Conservation (phyloP, 805 yeast genomes). For the Wickerhamomyces xylosicus region DNA sequence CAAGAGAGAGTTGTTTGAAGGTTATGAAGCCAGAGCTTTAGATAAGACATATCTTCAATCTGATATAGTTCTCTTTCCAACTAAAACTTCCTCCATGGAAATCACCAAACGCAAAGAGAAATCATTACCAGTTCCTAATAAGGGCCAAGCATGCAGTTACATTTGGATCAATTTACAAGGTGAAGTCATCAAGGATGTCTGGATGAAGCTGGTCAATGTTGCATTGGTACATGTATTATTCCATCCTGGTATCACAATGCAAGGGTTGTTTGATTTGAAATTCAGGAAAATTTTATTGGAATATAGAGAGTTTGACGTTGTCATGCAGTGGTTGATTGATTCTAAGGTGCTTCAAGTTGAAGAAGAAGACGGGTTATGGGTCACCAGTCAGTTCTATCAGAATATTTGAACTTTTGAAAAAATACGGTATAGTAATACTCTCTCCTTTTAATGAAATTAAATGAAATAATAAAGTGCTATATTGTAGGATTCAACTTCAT, state of each 20-base stretch:
- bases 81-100: not conserved
- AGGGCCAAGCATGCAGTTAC: constrained; percentile 49
- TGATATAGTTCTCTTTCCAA: constrained; percentile 38
- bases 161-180: constrained; percentile 69
- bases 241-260: constrained; percentile 41
- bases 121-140: constrained; percentile 35
- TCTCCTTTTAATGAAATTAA: too few relatives aligned
- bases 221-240: constrained; percentile 35
- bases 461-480: not conserved
- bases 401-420: not conserved
- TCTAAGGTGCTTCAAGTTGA: not conserved
- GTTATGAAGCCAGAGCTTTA: constrained; percentile 68
- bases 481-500: not conserved
- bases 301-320: not conserved
- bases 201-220: constrained; percentile 46
- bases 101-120: constrained; percentile 6
- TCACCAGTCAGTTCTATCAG: not conserved
- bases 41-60: constrained; percentile 60
- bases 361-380: not conserved
- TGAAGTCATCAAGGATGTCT: constrained; percentile 42
- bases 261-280: constrained; percentile 7
- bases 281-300: not conserved
- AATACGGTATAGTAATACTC: too few relatives aligned
- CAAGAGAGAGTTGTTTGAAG: constrained; percentile 36
- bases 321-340: not conserved